phyloP scores from a whole-genome alignment of 371 early-diverging fungal genomes.

The Mucor mucedo region DNA sequence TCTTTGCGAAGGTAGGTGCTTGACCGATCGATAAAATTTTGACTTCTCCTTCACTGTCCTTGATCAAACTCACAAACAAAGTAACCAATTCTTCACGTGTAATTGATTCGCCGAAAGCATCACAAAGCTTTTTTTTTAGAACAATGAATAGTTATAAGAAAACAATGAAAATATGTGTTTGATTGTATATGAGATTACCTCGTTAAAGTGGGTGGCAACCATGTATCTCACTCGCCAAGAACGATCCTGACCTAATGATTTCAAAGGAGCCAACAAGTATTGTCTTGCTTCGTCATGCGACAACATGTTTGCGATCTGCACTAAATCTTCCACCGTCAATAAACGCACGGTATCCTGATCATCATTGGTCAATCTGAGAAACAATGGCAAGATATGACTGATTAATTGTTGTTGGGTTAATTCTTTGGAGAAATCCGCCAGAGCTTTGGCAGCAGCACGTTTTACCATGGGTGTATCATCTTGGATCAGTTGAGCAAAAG shows the following conservation, averaged over 20 bases:
- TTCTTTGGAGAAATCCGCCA: constrained; percentile 56
- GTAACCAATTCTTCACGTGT: constrained; percentile 44
- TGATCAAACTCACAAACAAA: constrained; percentile 74
- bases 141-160: neutral
- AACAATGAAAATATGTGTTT: neutral
- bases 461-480: constrained; percentile 99
- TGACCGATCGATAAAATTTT: constrained; percentile 87
- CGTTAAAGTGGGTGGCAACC: constrained; percentile 94
- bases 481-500: constrained; percentile 82
- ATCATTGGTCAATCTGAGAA: constrained; percentile 80
- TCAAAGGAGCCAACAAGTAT: constrained; percentile 75
- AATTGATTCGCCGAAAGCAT: constrained; percentile 41
- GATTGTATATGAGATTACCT: constrained; percentile 50
- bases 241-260: constrained; percentile 84
- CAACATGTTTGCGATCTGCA: constrained; percentile 86
- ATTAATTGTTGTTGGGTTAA: constrained; percentile 76
- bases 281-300: constrained; percentile 79
- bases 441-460: constrained; percentile 89
- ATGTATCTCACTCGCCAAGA: constrained; percentile 98
- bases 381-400: constrained; percentile 71
- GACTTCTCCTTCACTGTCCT: constrained; percentile 98
- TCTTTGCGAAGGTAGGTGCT: constrained; percentile 59
- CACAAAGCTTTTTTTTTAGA: constrained; percentile 33
- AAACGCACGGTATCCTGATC: constrained; percentile 97
- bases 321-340: constrained; percentile 90